These are phyloP conservation scores for Silene latifolia DNA, from an alignment of 148 eudicot genomes.

Conservation along the genomic window DNA sequence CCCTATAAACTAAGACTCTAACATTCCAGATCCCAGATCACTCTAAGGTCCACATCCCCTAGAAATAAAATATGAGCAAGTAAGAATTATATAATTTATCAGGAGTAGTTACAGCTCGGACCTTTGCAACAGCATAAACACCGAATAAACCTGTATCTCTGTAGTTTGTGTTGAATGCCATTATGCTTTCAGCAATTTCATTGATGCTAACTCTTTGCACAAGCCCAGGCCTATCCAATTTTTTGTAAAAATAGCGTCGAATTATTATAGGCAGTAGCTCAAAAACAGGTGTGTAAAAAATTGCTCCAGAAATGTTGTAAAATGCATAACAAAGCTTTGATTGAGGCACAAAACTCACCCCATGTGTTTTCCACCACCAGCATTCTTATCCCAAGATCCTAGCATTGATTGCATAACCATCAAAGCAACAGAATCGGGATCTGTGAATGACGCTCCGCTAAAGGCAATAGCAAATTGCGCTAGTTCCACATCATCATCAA, in stretches of 20 bases:
- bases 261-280: neutral
- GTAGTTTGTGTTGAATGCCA: slow-evolving; percentile 91
- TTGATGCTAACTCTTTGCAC: slow-evolving; percentile 70
- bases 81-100: neutral
- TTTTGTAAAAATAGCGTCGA: neutral
- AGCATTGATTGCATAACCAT: slow-evolving; percentile 91
- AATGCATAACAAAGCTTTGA: neutral
- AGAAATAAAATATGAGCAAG: too few species aligned
- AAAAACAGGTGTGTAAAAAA: neutral
- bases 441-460: slow-evolving; percentile 90
- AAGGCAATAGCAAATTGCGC: slow-evolving; percentile 95
- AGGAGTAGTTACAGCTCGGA: slow-evolving; percentile 23
- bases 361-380: slow-evolving; percentile 86
- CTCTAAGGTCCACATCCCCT: too few species aligned
- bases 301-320: neutral
- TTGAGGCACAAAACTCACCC: slow-evolving; percentile 45
- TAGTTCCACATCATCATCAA: slow-evolving; percentile 75
- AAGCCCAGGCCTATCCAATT: slow-evolving; percentile 65
- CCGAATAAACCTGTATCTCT: slow-evolving; percentile 96
- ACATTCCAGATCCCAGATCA: too few species aligned
- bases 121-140: slow-evolving; percentile 92
- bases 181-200: slow-evolving; percentile 90
- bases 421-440: slow-evolving; percentile 88
- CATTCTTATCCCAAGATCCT: slow-evolving; percentile 78
- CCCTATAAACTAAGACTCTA: too few species aligned